Conservation (phyloP, 2,329 filamentous ascomycete species). For the Emydomyces testavorans region DNA sequence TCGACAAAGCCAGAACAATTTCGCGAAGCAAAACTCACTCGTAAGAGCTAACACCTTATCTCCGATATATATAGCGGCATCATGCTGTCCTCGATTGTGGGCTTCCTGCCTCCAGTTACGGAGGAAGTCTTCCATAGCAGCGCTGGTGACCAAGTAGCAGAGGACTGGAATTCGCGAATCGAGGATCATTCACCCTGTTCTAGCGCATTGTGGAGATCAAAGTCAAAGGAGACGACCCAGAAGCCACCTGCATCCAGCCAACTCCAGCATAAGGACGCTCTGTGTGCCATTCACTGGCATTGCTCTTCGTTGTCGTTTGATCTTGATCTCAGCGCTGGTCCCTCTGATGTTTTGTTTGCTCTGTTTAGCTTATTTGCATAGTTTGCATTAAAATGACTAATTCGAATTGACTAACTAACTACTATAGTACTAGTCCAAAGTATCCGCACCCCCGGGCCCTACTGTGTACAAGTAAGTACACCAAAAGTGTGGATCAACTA, state of each 20-base stretch:
- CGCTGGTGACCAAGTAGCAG: background rate
- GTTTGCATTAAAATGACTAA: background rate
- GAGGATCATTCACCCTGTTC: background rate
- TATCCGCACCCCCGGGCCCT: too few species aligned
- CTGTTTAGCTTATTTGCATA: background rate
- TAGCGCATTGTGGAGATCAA: too few species aligned
- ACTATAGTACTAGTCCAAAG: too few species aligned
- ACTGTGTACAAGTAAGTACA: too few species aligned
- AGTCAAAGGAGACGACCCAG: too few species aligned
- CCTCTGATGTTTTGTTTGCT: constrained; percentile 4
- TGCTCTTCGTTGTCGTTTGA: background rate
- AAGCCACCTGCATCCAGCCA: too few species aligned
- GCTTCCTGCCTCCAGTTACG: constrained; percentile 93
- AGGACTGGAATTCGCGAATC: background rate
- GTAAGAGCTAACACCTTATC: constrained; percentile 94
- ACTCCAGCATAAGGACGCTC: too few species aligned
- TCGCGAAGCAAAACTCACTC: constrained; percentile 41
- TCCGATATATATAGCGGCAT: constrained; percentile 90
- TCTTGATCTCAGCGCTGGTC: background rate
- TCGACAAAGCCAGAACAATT: background rate
- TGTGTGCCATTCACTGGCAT: too few species aligned
- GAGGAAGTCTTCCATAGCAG: constrained; percentile 76
- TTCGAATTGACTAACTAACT: background rate
- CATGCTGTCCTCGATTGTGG: constrained; percentile 89
- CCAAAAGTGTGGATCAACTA: too few species aligned